Evolutionary conservation across 208 protist genomes (phyloP).

Genomic region (Leptomonas seymouri): DNA sequence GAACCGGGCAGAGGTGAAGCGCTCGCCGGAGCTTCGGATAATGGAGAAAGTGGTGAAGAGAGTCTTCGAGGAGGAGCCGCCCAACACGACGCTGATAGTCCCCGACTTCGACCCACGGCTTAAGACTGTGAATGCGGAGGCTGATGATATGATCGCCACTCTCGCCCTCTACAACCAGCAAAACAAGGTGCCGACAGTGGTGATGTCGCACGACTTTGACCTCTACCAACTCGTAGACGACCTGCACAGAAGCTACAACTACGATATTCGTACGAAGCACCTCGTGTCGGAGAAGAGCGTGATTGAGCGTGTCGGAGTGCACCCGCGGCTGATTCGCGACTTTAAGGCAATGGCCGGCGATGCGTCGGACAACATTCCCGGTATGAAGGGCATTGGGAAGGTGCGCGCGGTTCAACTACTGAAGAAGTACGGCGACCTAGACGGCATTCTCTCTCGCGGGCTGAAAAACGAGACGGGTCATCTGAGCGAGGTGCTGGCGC

Average conservation of each 20-base stretch:
- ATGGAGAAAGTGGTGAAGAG: conserved; percentile 85
- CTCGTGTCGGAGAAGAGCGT: conserved; percentile 85
- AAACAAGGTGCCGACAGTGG: conserved; percentile 75
- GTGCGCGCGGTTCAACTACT: conserved; percentile 76
- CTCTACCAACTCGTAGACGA: conserved; percentile 91
- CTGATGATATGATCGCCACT: conserved; percentile 91
- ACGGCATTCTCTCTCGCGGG: conserved; percentile 79
- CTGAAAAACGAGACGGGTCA: conserved; percentile 57
- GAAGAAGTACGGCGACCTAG: conserved; percentile 89
- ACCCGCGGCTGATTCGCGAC: conserved; percentile 85
- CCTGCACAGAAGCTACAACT: conserved; percentile 69
- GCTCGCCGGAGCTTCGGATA: conserved; percentile 54
- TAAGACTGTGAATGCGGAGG: conserved; percentile 81
- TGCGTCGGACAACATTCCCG: conserved; percentile 85
- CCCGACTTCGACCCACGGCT: conserved; percentile 77
- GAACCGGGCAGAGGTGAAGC: conserved; percentile 49
- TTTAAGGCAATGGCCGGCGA: conserved; percentile 90
- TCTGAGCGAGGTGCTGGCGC: conserved; percentile 62
- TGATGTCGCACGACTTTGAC: conserved; percentile 91
- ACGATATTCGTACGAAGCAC: conserved; percentile 89
- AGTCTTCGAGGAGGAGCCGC: conserved; percentile 80
- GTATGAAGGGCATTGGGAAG: conserved; percentile 87
- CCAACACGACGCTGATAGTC: conserved; percentile 62
- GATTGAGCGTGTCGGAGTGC: conserved; percentile 79
- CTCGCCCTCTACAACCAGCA: conserved; percentile 75